Conservation (phyloP, 2,329 filamentous ascomycete species). For the Cyclaneusma minus region DNA sequence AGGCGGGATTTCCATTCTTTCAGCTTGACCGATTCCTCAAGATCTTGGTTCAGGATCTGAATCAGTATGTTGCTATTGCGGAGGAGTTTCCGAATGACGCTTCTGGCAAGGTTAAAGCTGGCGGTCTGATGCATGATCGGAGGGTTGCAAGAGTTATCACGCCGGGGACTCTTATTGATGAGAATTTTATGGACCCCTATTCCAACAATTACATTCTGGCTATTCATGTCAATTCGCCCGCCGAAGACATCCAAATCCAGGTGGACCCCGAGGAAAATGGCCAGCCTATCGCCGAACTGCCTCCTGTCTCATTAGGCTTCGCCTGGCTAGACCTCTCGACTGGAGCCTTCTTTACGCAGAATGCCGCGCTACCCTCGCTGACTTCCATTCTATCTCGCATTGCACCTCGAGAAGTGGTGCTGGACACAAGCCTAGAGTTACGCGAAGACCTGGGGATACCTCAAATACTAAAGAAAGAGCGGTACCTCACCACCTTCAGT, state of each 20-base stretch:
- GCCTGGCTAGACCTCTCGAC: constrained; percentile 95
- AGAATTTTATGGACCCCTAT: constrained; percentile 91
- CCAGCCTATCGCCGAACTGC: constrained; percentile 5
- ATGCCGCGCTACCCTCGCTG: constrained; percentile 52
- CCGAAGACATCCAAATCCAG: constrained; percentile 8
- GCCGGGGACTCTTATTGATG: constrained; percentile 89
- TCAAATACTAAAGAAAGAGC: constrained; percentile 57
- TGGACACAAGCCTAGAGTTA: constrained; percentile 48
- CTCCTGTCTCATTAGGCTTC: constrained; percentile 45
- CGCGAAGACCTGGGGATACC: constrained; percentile 46
- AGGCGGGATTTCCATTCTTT: constrained; percentile 87
- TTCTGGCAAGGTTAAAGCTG: constrained; percentile 54
- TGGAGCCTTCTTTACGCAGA: constrained; percentile 82
- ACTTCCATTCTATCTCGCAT: constrained; percentile 74
- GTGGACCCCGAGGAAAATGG: background rate
- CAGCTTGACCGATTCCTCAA: constrained; percentile 90
- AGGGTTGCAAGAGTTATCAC: constrained; percentile 79
- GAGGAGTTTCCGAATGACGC: constrained; percentile 76
- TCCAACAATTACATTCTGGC: constrained; percentile 87
- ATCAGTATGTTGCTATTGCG: constrained; percentile 81
- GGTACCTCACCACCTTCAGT: constrained; percentile 62
- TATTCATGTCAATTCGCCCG: constrained; percentile 40
- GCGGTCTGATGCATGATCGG: constrained; percentile 71
- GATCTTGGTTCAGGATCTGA: constrained; percentile 77
- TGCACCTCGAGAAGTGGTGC: constrained; percentile 68